Conservation (phyloP, 495 filamentous ascomycete genomes). For the Xylaria nigripes region DNA sequence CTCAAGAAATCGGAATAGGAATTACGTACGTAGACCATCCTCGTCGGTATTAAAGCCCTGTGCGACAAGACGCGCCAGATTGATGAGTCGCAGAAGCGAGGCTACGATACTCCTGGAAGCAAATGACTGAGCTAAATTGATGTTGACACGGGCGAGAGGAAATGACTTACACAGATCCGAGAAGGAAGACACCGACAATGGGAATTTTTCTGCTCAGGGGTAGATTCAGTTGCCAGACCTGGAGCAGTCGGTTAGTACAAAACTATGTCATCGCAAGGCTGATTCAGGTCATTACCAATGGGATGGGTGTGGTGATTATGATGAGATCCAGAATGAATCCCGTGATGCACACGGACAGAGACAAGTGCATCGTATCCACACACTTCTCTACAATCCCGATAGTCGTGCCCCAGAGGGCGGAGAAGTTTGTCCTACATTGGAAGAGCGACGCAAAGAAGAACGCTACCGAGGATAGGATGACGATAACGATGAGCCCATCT, state of each 20-base stretch:
- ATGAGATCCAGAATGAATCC: slow-evolving; percentile 19
- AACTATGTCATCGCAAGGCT: neutral
- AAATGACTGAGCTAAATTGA: neutral
- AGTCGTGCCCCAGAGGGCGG: slow-evolving; percentile 9
- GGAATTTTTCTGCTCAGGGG: slow-evolving; percentile 14
- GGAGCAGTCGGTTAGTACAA: neutral
- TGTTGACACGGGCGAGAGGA: neutral
- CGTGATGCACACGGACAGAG: slow-evolving; percentile 14
- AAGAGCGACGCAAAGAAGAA: slow-evolving; percentile 22
- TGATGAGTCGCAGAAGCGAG: slow-evolving; percentile 16
- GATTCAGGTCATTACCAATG: slow-evolving; percentile 14
- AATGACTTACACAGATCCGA: slow-evolving; percentile 18
- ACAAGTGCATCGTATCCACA: slow-evolving; percentile 2
- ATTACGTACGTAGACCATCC: slow-evolving; percentile 18
- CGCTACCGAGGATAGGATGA: slow-evolving; percentile 10
- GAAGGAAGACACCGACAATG: slow-evolving; percentile 15
- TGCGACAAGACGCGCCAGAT: slow-evolving; percentile 1
- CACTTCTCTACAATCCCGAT: slow-evolving; percentile 13
- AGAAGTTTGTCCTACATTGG: slow-evolving; percentile 16
- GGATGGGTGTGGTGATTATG: slow-evolving; percentile 19
- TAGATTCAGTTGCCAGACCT: slow-evolving; percentile 24
- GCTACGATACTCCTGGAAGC: slow-evolving; percentile 14
- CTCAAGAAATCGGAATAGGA: neutral
- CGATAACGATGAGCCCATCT: neutral
- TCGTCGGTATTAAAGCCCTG: slow-evolving; percentile 12